Evolutionary conservation across 202 grass and related monocot species (phyloP), one percentile per base, ranked within the genome.

Genomic region (Digitaria exilis): DNA sequence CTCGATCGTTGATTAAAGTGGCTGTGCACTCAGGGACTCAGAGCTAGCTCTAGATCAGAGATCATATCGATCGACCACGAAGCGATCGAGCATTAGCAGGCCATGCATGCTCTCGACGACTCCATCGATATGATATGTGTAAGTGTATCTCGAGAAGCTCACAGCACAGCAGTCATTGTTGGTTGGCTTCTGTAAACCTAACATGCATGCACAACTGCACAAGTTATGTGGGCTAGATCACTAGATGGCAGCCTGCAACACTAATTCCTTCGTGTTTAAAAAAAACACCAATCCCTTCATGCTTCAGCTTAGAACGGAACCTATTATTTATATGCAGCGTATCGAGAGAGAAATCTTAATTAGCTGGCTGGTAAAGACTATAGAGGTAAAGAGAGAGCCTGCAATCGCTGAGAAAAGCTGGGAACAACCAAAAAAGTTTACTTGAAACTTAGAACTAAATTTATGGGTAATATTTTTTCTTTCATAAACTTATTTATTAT

Each of bases 111-210:
- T 65, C 44, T 67, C 79, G 79, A 83, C 83, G 73, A 44, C 79
- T 86, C 32, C 19, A 86, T 79, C 79, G 66, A 79, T 74, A 83
- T 69, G 74, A 82, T 62, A 82, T 72, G 44, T 82, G 65, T 35
- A 41, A 35, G 45, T 58, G n/a, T 69, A 35, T 64, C 79, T 87
- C 80, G 88, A 87, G 84, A 84, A 87, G 88, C 84, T 84, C 80
- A 90, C 80, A 79, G 87, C 84, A 79, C 69, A 70, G 42, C 79
- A 63, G 84, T 75, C 74, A 78, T 80, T n/a, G n/a, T 87, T 83
- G 88, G 84, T 82, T 85, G 83, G 83, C 30, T 65, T 85, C 63
- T 62, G 71, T 7, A 83, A 49, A 26, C 64, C 69, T 87, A 51
- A 57, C 71, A 82, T 67, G 60, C 76, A 77, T 46, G 73, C 67